Percentiles rank a stretch among this genome's conserved stretches.
Conservation (phyloP, 2,329 filamentous ascomycete genomes). For the Fusarium goolgardi region DNA sequence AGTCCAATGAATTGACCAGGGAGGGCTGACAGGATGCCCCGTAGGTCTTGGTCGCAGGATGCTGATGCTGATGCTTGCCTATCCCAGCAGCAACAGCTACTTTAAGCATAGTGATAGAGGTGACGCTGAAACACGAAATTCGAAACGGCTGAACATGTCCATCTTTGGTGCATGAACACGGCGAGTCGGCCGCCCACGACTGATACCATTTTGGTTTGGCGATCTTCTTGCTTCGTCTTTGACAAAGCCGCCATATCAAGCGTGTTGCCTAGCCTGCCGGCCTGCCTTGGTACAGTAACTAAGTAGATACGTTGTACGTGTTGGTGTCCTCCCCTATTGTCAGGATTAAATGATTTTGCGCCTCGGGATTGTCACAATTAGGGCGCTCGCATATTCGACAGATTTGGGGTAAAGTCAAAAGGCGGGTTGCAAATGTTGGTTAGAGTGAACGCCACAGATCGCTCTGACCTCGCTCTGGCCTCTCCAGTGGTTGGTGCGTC, state of each 20-base stretch:
- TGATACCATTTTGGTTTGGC: conserved; percentile 16
- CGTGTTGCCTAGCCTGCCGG: not conserved
- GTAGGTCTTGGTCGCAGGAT: conserved; percentile 29
- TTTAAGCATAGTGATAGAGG: conserved; percentile 12
- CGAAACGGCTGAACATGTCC: conserved; percentile 42
- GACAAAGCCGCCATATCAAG: conserved; percentile 8
- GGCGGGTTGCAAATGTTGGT: conserved; percentile 13
- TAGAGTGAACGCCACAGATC: conserved; percentile 30
- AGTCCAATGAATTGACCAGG: conserved; percentile 11
- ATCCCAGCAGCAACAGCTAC: conserved; percentile 8
- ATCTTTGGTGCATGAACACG: conserved; percentile 29
- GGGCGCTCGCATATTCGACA: conserved; percentile 10
- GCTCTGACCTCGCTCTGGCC: conserved; percentile 22
- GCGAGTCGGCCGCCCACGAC: conserved; percentile 5
- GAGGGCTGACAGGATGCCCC: conserved; percentile 3
- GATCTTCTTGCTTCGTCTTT: conserved; percentile 6
- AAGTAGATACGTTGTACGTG: not conserved
- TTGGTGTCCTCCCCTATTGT: conserved; percentile 19
- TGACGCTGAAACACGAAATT: conserved; percentile 43
- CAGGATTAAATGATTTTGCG: conserved; percentile 10
- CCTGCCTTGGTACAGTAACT: not conserved
- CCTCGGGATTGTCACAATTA: conserved; percentile 16
- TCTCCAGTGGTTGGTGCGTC: not conserved
- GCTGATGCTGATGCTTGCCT: conserved; percentile 41
- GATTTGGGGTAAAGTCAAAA: conserved; percentile 8